phyloP scores from a whole-genome alignment of 345 rosid genomes.

The Eucalyptus shirleyi region DNA sequence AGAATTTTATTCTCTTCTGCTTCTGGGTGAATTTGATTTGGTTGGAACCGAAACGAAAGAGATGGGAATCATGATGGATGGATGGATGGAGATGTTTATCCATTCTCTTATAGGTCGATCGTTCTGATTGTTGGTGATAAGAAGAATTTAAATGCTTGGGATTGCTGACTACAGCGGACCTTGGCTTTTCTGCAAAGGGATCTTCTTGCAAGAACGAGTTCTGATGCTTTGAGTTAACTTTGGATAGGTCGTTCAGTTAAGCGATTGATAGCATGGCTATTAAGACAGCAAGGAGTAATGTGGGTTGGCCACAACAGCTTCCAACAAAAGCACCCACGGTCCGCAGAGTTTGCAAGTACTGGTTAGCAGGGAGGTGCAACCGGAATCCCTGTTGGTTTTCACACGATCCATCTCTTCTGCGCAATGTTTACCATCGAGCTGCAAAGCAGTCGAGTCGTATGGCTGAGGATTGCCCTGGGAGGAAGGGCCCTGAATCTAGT shows the following conservation, averaged over 20 bases:
- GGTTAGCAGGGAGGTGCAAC: constrained; percentile 12
- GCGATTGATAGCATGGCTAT: background rate
- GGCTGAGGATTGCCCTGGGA: background rate
- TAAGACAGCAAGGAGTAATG: background rate
- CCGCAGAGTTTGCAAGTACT: background rate
- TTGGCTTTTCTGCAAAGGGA: background rate
- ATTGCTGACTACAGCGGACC: background rate
- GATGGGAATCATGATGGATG: background rate
- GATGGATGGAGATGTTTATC: background rate
- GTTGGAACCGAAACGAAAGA: background rate
- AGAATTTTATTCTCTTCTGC: background rate
- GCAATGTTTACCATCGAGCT: background rate
- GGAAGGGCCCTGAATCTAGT: background rate
- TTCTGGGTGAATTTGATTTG: background rate
- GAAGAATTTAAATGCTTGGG: background rate
- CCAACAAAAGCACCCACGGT: too few species aligned
- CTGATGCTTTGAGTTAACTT: background rate
- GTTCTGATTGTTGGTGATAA: background rate
- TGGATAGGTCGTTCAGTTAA: background rate
- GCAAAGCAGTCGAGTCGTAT: background rate
- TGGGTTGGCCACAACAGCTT: background rate
- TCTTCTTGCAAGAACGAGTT: background rate
- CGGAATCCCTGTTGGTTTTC: constrained; percentile 17
- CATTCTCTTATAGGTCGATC: background rate
- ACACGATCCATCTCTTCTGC: background rate